These are phyloP conservation scores for Populus trichocarpa DNA, from an alignment of 441 rosid species.

Conservation along the genomic window DNA sequence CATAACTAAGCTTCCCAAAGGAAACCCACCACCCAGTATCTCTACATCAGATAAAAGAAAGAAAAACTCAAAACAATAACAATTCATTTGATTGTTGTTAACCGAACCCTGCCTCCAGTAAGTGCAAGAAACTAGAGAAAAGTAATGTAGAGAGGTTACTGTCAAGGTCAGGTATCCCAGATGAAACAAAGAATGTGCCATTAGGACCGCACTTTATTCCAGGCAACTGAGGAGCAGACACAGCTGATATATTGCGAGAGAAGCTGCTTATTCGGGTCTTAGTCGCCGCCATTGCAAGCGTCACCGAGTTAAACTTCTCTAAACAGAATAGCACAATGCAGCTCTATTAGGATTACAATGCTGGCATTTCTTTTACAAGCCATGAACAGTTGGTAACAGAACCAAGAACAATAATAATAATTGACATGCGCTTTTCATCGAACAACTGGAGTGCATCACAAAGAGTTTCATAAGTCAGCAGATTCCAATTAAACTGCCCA, in stretches of 20 bases:
- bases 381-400: neutral
- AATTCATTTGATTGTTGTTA: neutral
- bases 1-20: conserved; percentile 85
- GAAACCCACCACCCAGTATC: conserved; percentile 81
- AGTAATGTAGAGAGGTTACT: conserved; percentile 36
- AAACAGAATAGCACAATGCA: neutral
- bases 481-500: no score
- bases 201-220: conserved; percentile 86
- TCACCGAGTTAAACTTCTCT: neutral
- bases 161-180: conserved; percentile 90
- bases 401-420: neutral
- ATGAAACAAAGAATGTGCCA: conserved; percentile 62
- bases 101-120: neutral
- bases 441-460: conserved; percentile 6
- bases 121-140: neutral
- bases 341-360: neutral
- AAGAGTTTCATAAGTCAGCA: neutral
- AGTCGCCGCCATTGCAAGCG: conserved; percentile 47
- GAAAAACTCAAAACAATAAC: no score
- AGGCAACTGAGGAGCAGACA: conserved; percentile 42
- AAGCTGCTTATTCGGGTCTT: conserved; percentile 74
- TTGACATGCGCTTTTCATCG: conserved; percentile 3
- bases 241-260: conserved; percentile 56
- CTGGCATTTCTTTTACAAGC: neutral
- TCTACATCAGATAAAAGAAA: conserved; percentile 26